phyloP scores from a whole-genome alignment of 2,329 filamentous ascomycete genomes.

The Lasiodiplodia citricola region DNA sequence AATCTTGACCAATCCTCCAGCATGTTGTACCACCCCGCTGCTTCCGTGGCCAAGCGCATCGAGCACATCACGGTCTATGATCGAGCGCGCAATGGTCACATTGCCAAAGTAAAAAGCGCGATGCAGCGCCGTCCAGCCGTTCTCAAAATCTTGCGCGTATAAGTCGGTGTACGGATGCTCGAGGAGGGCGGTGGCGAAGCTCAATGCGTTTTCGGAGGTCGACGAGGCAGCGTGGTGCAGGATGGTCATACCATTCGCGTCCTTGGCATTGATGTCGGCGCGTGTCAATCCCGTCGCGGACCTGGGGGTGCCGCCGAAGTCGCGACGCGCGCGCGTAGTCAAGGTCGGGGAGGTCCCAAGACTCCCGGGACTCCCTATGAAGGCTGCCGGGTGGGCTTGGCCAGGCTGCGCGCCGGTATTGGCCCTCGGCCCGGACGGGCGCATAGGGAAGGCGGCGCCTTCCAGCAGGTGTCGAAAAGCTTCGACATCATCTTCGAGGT shows the following conservation, averaged over 20 bases:
- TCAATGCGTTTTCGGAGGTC: constrained; percentile 68
- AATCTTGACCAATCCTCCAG: constrained; percentile 83
- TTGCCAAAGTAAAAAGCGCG: constrained; percentile 90
- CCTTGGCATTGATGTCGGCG: constrained; percentile 82
- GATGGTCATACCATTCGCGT: constrained; percentile 80
- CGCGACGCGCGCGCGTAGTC: constrained; percentile 42
- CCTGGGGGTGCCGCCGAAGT: constrained; percentile 37
- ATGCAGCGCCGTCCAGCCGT: constrained; percentile 94
- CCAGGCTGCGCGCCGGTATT: background rate
- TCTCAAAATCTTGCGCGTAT: constrained; percentile 86
- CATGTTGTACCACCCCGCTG: constrained; percentile 63
- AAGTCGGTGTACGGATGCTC: constrained; percentile 84
- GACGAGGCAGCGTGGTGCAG: constrained; percentile 85
- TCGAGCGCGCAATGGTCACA: constrained; percentile 79
- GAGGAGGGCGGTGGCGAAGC: constrained; percentile 79
- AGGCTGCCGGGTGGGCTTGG: constrained; percentile 3
- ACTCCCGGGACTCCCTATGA: constrained; percentile 49
- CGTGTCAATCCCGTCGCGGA: constrained; percentile 52
- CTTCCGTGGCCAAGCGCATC: constrained; percentile 68
- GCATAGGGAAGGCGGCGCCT: constrained; percentile 66
- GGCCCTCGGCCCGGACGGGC: constrained; percentile 59
- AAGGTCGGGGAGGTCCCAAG: constrained; percentile 53
- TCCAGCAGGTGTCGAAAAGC: constrained; percentile 88
- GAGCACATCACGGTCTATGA: constrained; percentile 77
- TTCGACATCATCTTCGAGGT: constrained; percentile 97